Evolutionary conservation across 768 basidiomycete species (phyloP), one percentile per base, ranked within the genome.

Genomic region (Kwoniella sp.): DNA sequence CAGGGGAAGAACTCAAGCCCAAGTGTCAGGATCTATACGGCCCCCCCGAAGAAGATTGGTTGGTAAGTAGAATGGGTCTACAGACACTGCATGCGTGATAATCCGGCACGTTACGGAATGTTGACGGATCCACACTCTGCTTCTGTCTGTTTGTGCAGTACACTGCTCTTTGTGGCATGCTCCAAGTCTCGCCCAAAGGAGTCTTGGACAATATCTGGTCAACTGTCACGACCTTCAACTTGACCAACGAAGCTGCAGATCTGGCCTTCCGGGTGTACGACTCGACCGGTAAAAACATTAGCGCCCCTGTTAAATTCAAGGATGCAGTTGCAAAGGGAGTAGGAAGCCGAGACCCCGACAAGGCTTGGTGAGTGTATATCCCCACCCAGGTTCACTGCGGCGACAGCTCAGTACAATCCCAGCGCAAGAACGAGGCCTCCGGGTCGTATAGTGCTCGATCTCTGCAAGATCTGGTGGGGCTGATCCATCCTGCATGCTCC

Each of bases 1-100:
- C 49, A 33, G 58, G 58, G 6, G 29, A 59, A 12, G 24, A 59
- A 7, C 19, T 19, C 10, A 22, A 24, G 21, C 26, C 49, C 2
- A 8, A 15, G 12, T 59, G 58, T 37, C 21, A 51, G 9, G 46
- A 51, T 21, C 9, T 59, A 12, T 33, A 21, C 19, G 58, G 48
- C 1, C 17, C 27, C 26, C 58, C 49, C 0, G 24, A 27, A n/a
- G 58, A 59, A 36, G 58, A 59, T 40, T 59, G 58, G 58, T 40
- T 59, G 29, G 58, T 59, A 19, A 59, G 58, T 59, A 4, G 7
- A n/a, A 9, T 21, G n/a, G n/a, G n/a, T n/a, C n/a, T n/a, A n/a
- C n/a, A n/a, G n/a, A n/a, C n/a, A n/a, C n/a, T n/a, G n/a, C n/a
- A n/a, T n/a, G n/a, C n/a, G n/a, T n/a, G n/a, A n/a, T n/a, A n/a